phyloP scores from a whole-genome alignment of 805 yeast genomes.

The Helenozyma rhizophorensis region DNA sequence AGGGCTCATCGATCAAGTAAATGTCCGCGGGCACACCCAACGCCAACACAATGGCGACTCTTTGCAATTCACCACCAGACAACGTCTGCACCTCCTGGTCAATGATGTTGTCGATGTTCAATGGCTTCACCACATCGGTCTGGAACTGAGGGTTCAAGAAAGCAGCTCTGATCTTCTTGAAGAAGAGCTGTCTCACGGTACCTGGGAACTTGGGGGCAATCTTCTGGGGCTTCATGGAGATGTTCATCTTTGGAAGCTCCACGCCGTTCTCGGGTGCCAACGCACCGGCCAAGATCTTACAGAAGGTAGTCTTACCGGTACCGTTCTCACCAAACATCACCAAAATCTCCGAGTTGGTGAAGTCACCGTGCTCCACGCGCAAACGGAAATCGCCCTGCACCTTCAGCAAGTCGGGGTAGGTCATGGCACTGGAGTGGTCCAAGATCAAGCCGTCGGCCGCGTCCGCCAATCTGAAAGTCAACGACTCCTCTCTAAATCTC shows the following conservation, averaged over 20 bases:
- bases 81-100: slow-evolving; percentile 97
- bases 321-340: slow-evolving; percentile 99
- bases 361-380: slow-evolving; percentile 78
- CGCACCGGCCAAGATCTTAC: slow-evolving; percentile 92
- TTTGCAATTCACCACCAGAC: slow-evolving; percentile 99
- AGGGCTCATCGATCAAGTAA: slow-evolving; percentile 96
- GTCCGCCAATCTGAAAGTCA: slow-evolving; percentile 89
- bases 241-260: slow-evolving; percentile 81
- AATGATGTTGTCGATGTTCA: slow-evolving; percentile 86
- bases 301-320: slow-evolving; percentile 98
- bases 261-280: slow-evolving; percentile 78
- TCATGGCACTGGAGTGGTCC: slow-evolving; percentile 75
- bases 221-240: slow-evolving; percentile 98
- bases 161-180: slow-evolving; percentile 91
- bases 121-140: slow-evolving; percentile 95
- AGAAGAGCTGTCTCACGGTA: slow-evolving; percentile 95
- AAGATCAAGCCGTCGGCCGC: slow-evolving; percentile 72
- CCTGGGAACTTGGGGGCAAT: slow-evolving; percentile 99
- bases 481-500: slow-evolving; percentile 93
- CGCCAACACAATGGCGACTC: slow-evolving; percentile 96
- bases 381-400: slow-evolving; percentile 96
- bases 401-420: slow-evolving; percentile 79
- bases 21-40: slow-evolving; percentile 94
- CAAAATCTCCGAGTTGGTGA: slow-evolving; percentile 92
- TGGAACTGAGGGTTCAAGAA: slow-evolving; percentile 97